A percentile compares a stretch with the other conserved stretches of the same genome.
These are phyloP conservation scores for Aspergillus ustus DNA, from an alignment of 2,329 filamentous ascomycete genomes.

Conservation along the genomic window DNA sequence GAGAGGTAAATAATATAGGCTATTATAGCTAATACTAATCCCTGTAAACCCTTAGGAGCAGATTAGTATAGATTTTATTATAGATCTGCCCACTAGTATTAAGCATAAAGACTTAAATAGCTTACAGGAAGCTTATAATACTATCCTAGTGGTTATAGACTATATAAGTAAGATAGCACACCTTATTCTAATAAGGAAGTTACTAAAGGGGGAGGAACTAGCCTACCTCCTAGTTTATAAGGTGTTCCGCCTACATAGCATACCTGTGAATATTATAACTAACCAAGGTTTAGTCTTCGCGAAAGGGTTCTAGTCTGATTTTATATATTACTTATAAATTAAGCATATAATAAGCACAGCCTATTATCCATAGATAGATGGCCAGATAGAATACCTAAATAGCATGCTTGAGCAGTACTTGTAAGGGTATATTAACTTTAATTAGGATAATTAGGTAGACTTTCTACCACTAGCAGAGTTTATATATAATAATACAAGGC, in stretches of 20 bases:
- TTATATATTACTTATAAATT: background rate
- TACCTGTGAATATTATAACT: background rate
- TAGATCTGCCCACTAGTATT: background rate
- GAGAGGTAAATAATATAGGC: background rate
- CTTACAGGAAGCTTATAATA: background rate
- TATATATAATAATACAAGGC: background rate
- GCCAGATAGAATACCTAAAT: background rate
- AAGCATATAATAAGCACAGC: background rate
- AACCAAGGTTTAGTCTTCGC: background rate
- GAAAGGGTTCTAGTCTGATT: background rate
- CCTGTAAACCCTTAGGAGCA: background rate
- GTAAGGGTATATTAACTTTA: background rate
- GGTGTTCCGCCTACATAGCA: background rate
- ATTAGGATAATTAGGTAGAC: background rate
- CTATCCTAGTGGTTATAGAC: background rate
- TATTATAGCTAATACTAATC: background rate
- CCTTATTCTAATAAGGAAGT: background rate
- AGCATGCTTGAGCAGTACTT: background rate
- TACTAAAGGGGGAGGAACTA: background rate
- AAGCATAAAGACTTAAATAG: background rate
- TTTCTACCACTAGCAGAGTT: background rate
- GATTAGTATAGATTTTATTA: slow-evolving; percentile 1
- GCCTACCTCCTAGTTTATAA: background rate
- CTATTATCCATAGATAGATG: background rate
- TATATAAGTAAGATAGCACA: background rate